These are phyloP conservation scores for Zygosaccharomyces rouxii DNA, from an alignment of 805 yeast genomes.

Conservation along the genomic window DNA sequence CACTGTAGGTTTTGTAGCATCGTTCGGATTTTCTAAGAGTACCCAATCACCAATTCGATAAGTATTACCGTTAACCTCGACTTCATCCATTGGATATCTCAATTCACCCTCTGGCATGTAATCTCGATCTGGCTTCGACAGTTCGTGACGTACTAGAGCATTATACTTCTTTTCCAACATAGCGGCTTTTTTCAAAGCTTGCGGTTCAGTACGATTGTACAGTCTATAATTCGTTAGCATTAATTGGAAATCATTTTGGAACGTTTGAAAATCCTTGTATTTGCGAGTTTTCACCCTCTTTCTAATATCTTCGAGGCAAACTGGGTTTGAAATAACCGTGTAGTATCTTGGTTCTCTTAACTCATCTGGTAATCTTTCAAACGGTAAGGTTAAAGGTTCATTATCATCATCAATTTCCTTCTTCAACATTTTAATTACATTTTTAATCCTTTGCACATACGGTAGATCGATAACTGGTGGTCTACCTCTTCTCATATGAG, in stretches of 20 bases:
- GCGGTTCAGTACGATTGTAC: slow-evolving; percentile 56
- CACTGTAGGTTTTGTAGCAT: slow-evolving; percentile 81
- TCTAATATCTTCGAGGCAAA: slow-evolving; percentile 67
- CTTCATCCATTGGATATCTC: slow-evolving; percentile 75
- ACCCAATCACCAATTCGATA: slow-evolving; percentile 96
- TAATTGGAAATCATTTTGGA: slow-evolving; percentile 68
- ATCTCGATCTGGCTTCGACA: slow-evolving; percentile 77
- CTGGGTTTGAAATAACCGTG: slow-evolving; percentile 51
- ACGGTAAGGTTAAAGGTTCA: slow-evolving; percentile 52
- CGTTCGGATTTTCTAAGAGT: slow-evolving; percentile 79
- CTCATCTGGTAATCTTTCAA: slow-evolving; percentile 79
- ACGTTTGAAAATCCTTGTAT: slow-evolving; percentile 70
- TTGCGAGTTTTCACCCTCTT: slow-evolving; percentile 81
- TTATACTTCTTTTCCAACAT: slow-evolving; percentile 59
- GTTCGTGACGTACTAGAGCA: slow-evolving; percentile 57
- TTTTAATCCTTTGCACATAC: slow-evolving; percentile 86
- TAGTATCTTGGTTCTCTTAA: slow-evolving; percentile 45
- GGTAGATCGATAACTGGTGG: slow-evolving; percentile 36
- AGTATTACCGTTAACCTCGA: slow-evolving; percentile 63
- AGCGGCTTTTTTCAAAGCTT: slow-evolving; percentile 56
- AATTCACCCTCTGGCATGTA: slow-evolving; percentile 57
- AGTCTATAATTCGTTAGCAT: slow-evolving; percentile 71
- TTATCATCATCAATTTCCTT: slow-evolving; percentile 56
- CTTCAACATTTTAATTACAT: slow-evolving; percentile 74
- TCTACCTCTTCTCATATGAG: slow-evolving; percentile 34